phyloP scores from a whole-genome alignment of 2,329 filamentous ascomycete species.

The Pseudogymnoascus sp. region DNA sequence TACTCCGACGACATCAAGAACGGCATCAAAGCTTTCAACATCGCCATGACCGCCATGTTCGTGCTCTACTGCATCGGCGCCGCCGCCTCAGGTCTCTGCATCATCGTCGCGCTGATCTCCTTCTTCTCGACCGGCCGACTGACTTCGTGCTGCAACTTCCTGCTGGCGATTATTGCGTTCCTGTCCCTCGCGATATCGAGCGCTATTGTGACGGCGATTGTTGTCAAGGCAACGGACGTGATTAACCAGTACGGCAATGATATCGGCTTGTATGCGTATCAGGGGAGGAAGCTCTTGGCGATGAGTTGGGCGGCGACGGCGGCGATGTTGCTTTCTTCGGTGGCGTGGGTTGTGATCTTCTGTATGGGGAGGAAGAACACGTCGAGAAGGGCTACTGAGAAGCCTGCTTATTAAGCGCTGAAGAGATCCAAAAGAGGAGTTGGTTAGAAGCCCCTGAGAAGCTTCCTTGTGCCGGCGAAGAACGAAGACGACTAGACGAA shows the following conservation, averaged over 20 bases:
- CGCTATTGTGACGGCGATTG: constrained; percentile 60
- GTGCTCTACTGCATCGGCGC: constrained; percentile 52
- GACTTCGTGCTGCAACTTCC: constrained; percentile 14
- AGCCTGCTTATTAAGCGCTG: not conserved
- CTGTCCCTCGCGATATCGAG: constrained; percentile 60
- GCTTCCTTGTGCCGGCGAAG: not conserved
- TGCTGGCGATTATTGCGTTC: constrained; percentile 29
- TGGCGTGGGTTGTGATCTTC: constrained; percentile 25
- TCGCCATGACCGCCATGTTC: constrained; percentile 44
- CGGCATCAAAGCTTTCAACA: constrained; percentile 41
- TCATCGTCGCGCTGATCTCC: constrained; percentile 38
- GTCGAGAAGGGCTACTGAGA: not conserved
- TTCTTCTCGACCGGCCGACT: constrained; percentile 34
- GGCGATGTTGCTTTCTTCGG: constrained; percentile 31
- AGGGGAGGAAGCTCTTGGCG: constrained; percentile 46
- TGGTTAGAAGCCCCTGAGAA: not conserved
- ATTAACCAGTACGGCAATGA: constrained; percentile 34
- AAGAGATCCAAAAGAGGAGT: not conserved
- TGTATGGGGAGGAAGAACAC: constrained; percentile 20
- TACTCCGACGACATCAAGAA: constrained; percentile 49
- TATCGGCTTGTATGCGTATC: constrained; percentile 28
- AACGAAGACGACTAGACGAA: not conserved
- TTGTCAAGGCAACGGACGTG: constrained; percentile 41
- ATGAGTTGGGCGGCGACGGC: constrained; percentile 51
- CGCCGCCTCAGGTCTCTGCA: constrained; percentile 40